A percentile compares a stretch with the other conserved stretches of the same genome.
Conservation (phyloP, 306 rosid species). For the Prunus campanulata region DNA sequence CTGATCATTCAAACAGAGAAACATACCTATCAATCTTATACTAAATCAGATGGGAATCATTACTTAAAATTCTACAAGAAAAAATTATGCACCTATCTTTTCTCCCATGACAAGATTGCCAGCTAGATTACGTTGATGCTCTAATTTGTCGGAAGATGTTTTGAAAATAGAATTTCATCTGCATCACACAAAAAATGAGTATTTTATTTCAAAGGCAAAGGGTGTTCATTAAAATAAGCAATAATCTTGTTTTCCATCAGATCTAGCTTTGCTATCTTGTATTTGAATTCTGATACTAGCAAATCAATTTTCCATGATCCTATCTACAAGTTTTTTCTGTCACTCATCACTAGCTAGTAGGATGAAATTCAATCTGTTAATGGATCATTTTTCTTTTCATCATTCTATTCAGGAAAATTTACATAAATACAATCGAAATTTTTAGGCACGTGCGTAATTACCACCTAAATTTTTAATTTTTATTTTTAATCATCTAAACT, state of each 20-base stretch:
- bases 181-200: too few species aligned
- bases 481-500: too few species aligned
- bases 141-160: slow-evolving; percentile 22
- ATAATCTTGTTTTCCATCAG: background rate
- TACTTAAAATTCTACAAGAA: background rate
- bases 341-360: too few species aligned
- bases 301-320: too few species aligned
- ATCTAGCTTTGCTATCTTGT: background rate
- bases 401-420: too few species aligned
- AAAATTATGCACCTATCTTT: slow-evolving; percentile 17
- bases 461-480: too few species aligned
- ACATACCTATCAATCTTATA: background rate
- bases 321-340: too few species aligned
- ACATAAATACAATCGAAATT: too few species aligned
- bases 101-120: slow-evolving; percentile 6
- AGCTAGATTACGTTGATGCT: slow-evolving; percentile 7
- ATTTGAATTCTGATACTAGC: too few species aligned
- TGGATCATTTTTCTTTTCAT: too few species aligned
- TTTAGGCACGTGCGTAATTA: too few species aligned
- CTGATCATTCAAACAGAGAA: background rate
- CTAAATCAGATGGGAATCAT: background rate
- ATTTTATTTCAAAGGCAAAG: background rate
- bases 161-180: background rate
- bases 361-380: too few species aligned
- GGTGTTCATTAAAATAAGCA: background rate